Base-by-base conservation (phyloP, 257 asterid species). In the Solanum microdontum region DNA sequence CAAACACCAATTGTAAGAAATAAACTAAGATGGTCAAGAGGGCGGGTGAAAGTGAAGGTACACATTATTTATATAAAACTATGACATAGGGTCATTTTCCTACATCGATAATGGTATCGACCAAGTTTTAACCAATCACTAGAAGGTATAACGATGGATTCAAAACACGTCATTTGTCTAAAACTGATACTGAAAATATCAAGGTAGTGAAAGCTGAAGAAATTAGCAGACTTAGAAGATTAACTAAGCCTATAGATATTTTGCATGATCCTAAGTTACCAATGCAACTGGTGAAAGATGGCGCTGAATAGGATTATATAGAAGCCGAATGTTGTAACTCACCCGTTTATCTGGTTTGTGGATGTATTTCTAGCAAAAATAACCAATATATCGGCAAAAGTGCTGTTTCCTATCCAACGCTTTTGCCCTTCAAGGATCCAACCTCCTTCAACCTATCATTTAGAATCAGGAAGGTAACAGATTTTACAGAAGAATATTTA, bases 321-420 rank as follows among this genome's bases (percentile, higher is more conserved):
- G 34, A 45, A 60, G 55, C 33, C 24, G 21, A 23, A 79, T 30
- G 26, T 66, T 70, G 39, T 34, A 8, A 86, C 94, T 87, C 87
- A 95, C 99, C 97, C 98, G 85, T 97, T 96, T 84, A 96, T 97
- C 92, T 96, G 97, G 92, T 95, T 95, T 70, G 97, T 91, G 84
- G 91, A 4, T 75, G 93, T 91, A 91, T 94, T 94, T 90, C 98
- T 93, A 77, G 99, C 99, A 89, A 96, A 97, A 76, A 97, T 90
- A 88, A 97, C 89, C 91, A 96, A 85, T 86, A 97, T 86, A 89
- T 97, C 98, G 2, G 99, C 99, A 88, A 97, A 97, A 40, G 99
- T 95, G 92, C 98, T 93, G 92, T 97, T 96, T 86, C 99, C 99
- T 90, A 96, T 96, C 99, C 99, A 97, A 66, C 99, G 98, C 85